Base-by-base conservation (phyloP, 768 basidiomycete species). In the Chalciporus sphaerocephalus region DNA sequence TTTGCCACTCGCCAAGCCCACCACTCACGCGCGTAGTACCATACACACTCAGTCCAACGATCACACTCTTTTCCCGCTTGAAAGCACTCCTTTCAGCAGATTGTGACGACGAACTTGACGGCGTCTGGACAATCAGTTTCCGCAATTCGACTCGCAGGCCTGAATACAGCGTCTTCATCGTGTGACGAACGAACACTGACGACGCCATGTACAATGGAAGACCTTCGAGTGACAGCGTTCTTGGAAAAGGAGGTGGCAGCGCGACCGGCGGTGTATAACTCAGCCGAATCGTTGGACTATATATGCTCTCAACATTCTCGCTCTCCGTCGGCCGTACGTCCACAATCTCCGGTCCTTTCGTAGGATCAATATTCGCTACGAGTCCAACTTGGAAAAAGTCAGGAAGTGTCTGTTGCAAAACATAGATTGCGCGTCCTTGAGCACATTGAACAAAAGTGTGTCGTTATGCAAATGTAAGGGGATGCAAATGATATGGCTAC, bases 161-260 rank as follows among this genome's bases (percentile, higher is more conserved):
- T 10, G 81, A 74, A 59, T 87, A 89, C 13, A 90, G 62, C 11
- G 88, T 81, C 57, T 80, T 85, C 60, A 91, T 75, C 5, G 87
- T 85, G 50, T 85, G 86, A 16, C 83, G 75, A 16, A 89, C 66
- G 51, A 89, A 77, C 3, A 75, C 74, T 2, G 85, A 79, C 0
- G 85, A 86, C 1, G 84, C 76, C 48, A 81, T 71, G 64, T 90
- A 91, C 23, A 90, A 55, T 7, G 82, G 78, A 4, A 86, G 60
- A n/a, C 88, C 88, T 74, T 91, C 85, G 13, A 89, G 69, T 38
- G 79, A 76, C 33, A 89, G 68, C 1, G 78, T 85, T 40, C 75
- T 71, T 2, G 87, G 85, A 44, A 90, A 82, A 0, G 87, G 85
- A 5, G 79, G 56, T 3, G 85, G 87, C 23, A 89, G 69, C 8